Evolutionary conservation across 2,329 filamentous ascomycete species (phyloP).

Genomic region (Sporothrix mexicana): DNA sequence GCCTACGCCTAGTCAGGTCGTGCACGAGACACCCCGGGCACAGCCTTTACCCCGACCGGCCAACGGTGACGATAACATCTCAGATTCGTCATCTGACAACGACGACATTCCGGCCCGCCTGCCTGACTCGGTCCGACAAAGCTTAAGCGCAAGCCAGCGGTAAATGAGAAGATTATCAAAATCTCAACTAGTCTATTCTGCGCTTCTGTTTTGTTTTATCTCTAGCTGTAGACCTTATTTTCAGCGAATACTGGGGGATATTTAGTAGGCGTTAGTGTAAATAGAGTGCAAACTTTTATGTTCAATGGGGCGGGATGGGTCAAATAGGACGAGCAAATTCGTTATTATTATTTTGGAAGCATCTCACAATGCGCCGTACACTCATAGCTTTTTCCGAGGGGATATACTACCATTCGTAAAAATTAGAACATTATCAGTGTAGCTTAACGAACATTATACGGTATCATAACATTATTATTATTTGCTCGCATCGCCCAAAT

Average conservation of each 20-base stretch:
- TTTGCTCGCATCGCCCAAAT: not conserved
- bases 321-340: not conserved
- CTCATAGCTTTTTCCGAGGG: not conserved
- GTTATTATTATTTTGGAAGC: not conserved
- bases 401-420: not conserved
- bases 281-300: not conserved
- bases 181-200: too few species aligned
- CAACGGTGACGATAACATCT: conserved; percentile 47
- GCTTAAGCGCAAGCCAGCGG: conserved; percentile 33
- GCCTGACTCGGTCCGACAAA: conserved; percentile 43
- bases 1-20: not conserved
- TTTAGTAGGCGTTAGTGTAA: not conserved
- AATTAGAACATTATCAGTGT: too few species aligned
- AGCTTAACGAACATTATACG: too few species aligned
- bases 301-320: not conserved
- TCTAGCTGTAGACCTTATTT: not conserved
- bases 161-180: too few species aligned
- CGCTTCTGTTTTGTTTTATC: not conserved
- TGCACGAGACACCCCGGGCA: not conserved
- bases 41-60: not conserved
- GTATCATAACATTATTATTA: not conserved
- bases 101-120: conserved; percentile 46
- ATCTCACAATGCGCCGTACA: too few species aligned
- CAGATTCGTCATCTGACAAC: conserved; percentile 43
- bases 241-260: not conserved